A percentile compares a stretch with the other conserved stretches of the same genome.
Evolutionary conservation across 352 stramenopile genomes (phyloP).

Genomic region (Phytophthora litchii): DNA sequence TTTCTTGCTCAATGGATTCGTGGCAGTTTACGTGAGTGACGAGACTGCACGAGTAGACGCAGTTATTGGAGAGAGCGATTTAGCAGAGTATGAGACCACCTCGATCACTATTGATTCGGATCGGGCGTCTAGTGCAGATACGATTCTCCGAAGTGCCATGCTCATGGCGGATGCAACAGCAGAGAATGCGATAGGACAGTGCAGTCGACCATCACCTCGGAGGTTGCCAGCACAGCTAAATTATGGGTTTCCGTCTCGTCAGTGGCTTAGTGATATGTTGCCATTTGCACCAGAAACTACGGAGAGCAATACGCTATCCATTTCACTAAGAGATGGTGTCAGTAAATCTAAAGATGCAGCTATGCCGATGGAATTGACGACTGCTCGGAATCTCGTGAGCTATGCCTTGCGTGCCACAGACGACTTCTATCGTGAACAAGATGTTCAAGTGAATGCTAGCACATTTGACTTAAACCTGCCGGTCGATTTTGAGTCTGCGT

Average conservation of each 20-base stretch:
- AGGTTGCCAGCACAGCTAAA: conserved; percentile 45
- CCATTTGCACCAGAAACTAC: conserved; percentile 34
- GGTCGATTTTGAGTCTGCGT: conserved; percentile 13
- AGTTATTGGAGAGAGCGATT: conserved; percentile 38
- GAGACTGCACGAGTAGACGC: conserved; percentile 24
- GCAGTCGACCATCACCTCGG: conserved; percentile 46
- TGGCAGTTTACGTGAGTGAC: conserved; percentile 57
- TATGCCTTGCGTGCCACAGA: conserved; percentile 43
- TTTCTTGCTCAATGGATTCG: conserved; percentile 72
- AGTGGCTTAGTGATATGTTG: conserved; percentile 49
- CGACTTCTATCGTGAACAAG: conserved; percentile 51
- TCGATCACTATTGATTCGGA: neutral
- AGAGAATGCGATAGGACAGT: conserved; percentile 35
- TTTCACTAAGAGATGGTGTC: conserved; percentile 21
- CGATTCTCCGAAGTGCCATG: conserved; percentile 48
- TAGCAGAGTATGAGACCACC: conserved; percentile 19
- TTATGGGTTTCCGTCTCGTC: conserved; percentile 57
- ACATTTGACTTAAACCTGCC: conserved; percentile 31
- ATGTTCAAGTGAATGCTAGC: conserved; percentile 25
- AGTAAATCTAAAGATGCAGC: conserved; percentile 1
- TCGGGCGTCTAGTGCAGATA: conserved; percentile 28
- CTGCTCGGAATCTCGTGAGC: conserved; percentile 35
- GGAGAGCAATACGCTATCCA: conserved; percentile 27
- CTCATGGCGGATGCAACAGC: conserved; percentile 28
- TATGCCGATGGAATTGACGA: conserved; percentile 38